Conservation (phyloP, 2,329 filamentous ascomycete species). For the Phaeosphaeriaceae sp. region DNA sequence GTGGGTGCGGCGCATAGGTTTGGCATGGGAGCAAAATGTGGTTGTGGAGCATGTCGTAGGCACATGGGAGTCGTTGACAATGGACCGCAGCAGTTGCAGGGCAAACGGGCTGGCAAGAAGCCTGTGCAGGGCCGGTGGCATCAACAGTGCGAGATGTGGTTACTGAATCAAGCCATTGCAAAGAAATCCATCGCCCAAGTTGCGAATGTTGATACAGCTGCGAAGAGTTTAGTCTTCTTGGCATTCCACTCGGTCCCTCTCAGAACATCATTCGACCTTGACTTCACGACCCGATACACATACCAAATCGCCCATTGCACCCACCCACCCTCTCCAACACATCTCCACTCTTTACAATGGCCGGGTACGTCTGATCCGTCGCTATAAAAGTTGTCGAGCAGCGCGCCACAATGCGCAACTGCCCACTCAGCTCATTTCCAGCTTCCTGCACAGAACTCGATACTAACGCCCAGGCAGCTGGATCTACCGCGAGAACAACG, state of each 20-base stretch:
- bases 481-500: conserved; percentile 76
- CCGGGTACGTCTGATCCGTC: conserved; percentile 47
- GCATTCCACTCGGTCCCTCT: conserved; percentile 16
- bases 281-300: conserved; percentile 34
- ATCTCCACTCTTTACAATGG: conserved; percentile 51
- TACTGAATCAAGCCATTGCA: conserved; percentile 29
- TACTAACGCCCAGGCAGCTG: conserved; percentile 44
- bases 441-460: conserved; percentile 18
- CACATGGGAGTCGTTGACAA: conserved; percentile 35
- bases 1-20: conserved; percentile 19
- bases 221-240: conserved; percentile 26
- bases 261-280: conserved; percentile 39
- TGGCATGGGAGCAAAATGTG: conserved; percentile 23
- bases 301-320: conserved; percentile 43
- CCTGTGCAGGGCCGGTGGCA: conserved; percentile 54
- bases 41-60: conserved; percentile 23
- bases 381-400: conserved; percentile 8
- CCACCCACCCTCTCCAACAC: conserved; percentile 31
- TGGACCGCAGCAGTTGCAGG: conserved; percentile 46
- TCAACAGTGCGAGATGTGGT: conserved; percentile 36
- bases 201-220: conserved; percentile 18
- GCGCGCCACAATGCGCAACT: conserved; percentile 16
- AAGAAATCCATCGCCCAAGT: not conserved
- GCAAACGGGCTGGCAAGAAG: conserved; percentile 55
- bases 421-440: conserved; percentile 13